Percentiles rank a stretch among this genome's conserved stretches.
Evolutionary conservation across 1,284 basidiomycete genomes (phyloP).

Genomic region (Apiotrichum gamsii): DNA sequence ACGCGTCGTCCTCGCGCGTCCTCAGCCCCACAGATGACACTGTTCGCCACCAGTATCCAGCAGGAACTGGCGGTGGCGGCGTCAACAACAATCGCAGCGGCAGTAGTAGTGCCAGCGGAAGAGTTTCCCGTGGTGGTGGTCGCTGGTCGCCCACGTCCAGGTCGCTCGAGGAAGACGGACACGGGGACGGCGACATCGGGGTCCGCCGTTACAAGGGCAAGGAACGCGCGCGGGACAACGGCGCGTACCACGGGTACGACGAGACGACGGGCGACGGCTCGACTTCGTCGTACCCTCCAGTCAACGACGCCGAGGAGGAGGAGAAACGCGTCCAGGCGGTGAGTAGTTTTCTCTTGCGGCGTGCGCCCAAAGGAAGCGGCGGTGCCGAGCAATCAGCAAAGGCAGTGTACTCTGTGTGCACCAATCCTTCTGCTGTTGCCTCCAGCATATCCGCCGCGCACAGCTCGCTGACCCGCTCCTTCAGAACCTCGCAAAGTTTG

Average conservation of each 20-base stretch:
- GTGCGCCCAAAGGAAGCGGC: too few species aligned
- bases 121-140: slow-evolving; percentile 1
- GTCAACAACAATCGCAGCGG: slow-evolving; percentile 13
- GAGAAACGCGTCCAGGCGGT: slow-evolving; percentile 44
- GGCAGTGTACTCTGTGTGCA: too few species aligned
- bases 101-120: too few species aligned
- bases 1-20: slow-evolving; percentile 1
- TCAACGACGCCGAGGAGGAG: slow-evolving; percentile 40
- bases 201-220: slow-evolving; percentile 16
- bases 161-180: slow-evolving; percentile 7
- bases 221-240: slow-evolving; percentile 26
- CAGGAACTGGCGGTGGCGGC: too few species aligned
- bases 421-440: too few species aligned
- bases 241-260: too few species aligned
- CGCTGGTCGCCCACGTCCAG: background rate
- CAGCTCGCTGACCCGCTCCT: background rate
- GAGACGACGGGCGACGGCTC: too few species aligned
- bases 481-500: slow-evolving; percentile 43
- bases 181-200: slow-evolving; percentile 21
- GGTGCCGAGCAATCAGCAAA: too few species aligned
- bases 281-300: slow-evolving; percentile 37
- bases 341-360: too few species aligned
- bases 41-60: slow-evolving; percentile 9
- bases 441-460: too few species aligned
- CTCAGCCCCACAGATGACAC: slow-evolving; percentile 29